These are phyloP conservation scores for Saccharomycopsis guyanensis DNA, from an alignment of 805 yeast species.

Conservation along the genomic window DNA sequence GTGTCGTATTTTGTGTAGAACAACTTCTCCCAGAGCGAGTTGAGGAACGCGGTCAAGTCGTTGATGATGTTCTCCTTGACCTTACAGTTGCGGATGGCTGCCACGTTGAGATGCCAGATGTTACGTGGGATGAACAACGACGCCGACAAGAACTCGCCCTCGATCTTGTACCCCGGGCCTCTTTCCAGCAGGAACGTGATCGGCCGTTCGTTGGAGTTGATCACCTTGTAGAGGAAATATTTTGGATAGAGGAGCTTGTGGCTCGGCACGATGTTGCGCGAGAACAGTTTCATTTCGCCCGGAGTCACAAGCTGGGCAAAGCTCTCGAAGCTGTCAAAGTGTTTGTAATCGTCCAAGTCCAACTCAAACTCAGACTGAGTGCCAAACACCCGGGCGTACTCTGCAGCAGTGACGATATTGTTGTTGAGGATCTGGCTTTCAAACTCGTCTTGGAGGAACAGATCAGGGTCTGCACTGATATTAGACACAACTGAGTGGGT, in stretches of 20 bases:
- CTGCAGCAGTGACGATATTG: neutral
- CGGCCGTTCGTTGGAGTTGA: conserved; percentile 8
- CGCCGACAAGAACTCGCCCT: conserved; percentile 16
- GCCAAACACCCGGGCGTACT: neutral
- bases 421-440: neutral
- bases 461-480: neutral
- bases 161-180: neutral
- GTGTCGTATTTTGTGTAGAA: neutral
- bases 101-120: conserved; percentile 7
- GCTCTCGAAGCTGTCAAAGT: neutral
- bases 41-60: conserved; percentile 14
- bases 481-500: neutral
- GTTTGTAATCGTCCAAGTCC: neutral
- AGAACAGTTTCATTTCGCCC: neutral
- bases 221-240: conserved; percentile 16
- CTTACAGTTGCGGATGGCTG: conserved; percentile 10
- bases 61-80: conserved; percentile 18
- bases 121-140: conserved; percentile 13
- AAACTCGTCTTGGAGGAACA: neutral
- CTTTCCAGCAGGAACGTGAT: neutral
- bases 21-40: neutral
- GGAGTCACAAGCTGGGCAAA: neutral
- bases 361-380: neutral
- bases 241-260: conserved; percentile 11
- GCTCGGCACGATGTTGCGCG: conserved; percentile 7